A percentile compares a stretch with the other conserved stretches of the same genome.
These are phyloP conservation scores for Diversispora eburnea DNA, from an alignment of 192 early-diverging fungal genomes.

Conservation along the genomic window DNA sequence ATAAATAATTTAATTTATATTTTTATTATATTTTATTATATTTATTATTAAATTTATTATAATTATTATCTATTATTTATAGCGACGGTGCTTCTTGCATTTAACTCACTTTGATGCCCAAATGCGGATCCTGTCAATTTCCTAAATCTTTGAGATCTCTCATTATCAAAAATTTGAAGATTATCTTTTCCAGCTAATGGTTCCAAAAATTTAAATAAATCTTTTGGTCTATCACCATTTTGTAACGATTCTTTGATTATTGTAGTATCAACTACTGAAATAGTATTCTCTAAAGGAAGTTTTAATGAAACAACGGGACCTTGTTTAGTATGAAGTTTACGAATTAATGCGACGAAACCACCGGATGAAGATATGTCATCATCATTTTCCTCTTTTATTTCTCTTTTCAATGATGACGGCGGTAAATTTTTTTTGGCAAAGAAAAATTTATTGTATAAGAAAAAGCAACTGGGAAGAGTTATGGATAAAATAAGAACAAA, in stretches of 20 bases:
- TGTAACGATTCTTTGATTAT: not conserved
- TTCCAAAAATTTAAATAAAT: slow-evolving; percentile 12
- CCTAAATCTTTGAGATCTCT: not conserved
- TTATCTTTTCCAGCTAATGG: slow-evolving; percentile 3
- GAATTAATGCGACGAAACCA: slow-evolving; percentile 14
- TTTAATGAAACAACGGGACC: not conserved
- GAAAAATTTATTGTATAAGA: too few relatives aligned
- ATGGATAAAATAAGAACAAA: too few relatives aligned
- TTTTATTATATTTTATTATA: not conserved
- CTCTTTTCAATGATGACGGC: too few relatives aligned
- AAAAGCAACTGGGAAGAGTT: too few relatives aligned
- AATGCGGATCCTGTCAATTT: not conserved
- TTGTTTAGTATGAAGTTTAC: slow-evolving; percentile 2
- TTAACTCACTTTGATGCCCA: slow-evolving; percentile 4
- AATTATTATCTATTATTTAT: too few relatives aligned
- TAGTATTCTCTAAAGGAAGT: slow-evolving; percentile 7
- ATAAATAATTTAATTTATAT: not conserved
- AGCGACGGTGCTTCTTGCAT: too few relatives aligned
- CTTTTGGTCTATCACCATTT: slow-evolving; percentile 1
- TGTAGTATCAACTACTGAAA: not conserved
- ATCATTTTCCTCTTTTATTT: not conserved
- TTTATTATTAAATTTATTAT: too few relatives aligned
- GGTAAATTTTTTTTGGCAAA: too few relatives aligned
- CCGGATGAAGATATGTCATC: not conserved
- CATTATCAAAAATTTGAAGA: slow-evolving; percentile 4